Base-by-base conservation (phyloP, 192 early-diverging fungal genomes). In the Physocladia obscura region DNA sequence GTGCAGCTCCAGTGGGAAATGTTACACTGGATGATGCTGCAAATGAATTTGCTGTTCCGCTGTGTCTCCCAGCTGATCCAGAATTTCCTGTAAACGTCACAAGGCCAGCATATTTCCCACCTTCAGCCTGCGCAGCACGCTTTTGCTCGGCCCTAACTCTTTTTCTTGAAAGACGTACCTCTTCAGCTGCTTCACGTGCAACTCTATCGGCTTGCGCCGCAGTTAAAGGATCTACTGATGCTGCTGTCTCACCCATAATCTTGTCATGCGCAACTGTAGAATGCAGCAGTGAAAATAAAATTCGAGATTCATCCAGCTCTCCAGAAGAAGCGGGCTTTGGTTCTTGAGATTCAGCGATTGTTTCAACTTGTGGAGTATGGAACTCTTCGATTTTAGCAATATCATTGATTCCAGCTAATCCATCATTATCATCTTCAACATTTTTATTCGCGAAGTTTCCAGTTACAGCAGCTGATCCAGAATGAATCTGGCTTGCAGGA, bases 1-100 rank as follows among this genome's bases (percentile, higher is more conserved):
- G n/a, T n/a, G n/a, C n/a, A n/a, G n/a, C n/a, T n/a, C n/a, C n/a
- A n/a, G n/a, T n/a, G n/a, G n/a, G n/a, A n/a, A n/a, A n/a, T n/a
- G n/a, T n/a, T n/a, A n/a, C n/a, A n/a, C n/a, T n/a, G n/a, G n/a
- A n/a, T n/a, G n/a, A n/a, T n/a, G n/a, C n/a, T n/a, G n/a, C n/a
- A n/a, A n/a, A n/a, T n/a, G n/a, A n/a, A n/a, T n/a, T n/a, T n/a
- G n/a, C n/a, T n/a, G n/a, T 54, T 11, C 15, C 24, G 0, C 51
- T 26, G 11, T 24, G 17, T 0, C 59, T 26, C n/a, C 88, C 85
- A 21, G 83, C 86, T 27, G 64, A 49, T 2, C 94, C 94, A 3
- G 83, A 92, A 5, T 80, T 78, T 8, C 96, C 96, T 2, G 96
- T 98, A 91, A 93, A 98, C 2, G 96, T 98, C 0, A 94, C 93